Evolutionary conservation across 352 stramenopile genomes (phyloP), one percentile per base, ranked within the genome.

Genomic region (Phytophthora fragariaefolia): DNA sequence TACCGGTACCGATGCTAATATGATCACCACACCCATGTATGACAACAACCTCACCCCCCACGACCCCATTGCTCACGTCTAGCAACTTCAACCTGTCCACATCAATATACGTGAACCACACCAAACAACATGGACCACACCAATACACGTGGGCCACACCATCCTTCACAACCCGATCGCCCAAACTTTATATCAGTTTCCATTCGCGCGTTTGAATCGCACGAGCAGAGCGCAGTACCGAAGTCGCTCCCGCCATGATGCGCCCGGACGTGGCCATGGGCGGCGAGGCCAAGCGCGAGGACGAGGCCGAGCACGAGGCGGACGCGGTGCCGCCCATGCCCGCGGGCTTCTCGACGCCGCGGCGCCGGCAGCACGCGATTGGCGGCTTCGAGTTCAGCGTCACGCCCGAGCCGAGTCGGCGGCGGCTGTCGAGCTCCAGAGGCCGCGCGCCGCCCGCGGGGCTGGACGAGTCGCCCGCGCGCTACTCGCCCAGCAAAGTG

Each of bases 401-500:
- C 46, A 79, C 89, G 13, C 83, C 85, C 0, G 80, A 85, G 20
- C 69, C 73, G 0, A 79, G 76, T 23, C 63, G 71, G 9, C 57
- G 52, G 50, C 58, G 53, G 26, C 62, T 76, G 0, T 81, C 75
- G 22, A 83, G 65, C 36, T 76, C 69, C 18, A 63, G 53, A 66
- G 68, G 58, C 34, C 60, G 59, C 42, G 38, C 64, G 40, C 42
- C 54, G 20, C 53, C 52, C 13, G 71, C 74, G 24, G 77, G 63
- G 18, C 65, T 80, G 7, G 71, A 79, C 27, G 71, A 83, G 63
- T 89, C 82, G 7, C 85, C 85, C 12, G 83, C 83, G 24, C 69
- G 86, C 22, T 91, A 91, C 63, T 91, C 86, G 48, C 76, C 81
- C 2, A 84, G 86, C 40, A 84, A 92, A 61, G 78, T 92, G 10